Percentiles rank a stretch among this genome's conserved stretches.
These are phyloP conservation scores for Camelina laxa DNA, from an alignment of 345 rosid genomes.

Conservation along the genomic window DNA sequence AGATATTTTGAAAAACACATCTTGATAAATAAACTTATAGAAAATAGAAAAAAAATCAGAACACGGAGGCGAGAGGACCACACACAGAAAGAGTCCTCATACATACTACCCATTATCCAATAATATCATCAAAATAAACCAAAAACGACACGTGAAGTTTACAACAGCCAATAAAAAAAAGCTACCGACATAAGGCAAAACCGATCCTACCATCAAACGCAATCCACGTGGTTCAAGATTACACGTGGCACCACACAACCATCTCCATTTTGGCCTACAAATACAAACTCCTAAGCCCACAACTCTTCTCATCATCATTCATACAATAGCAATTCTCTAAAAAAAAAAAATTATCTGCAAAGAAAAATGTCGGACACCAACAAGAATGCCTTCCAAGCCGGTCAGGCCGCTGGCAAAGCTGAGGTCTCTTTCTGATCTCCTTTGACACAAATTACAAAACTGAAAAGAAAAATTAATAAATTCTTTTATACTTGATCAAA, in stretches of 20 bases:
- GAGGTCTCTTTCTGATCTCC: constrained; percentile 48
- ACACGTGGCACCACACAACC: constrained; percentile 22
- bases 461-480: neutral
- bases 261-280: constrained; percentile 28
- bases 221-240: constrained; percentile 19
- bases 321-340: neutral
- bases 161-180: constrained; percentile 1
- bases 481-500: too few relatives aligned
- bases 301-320: neutral
- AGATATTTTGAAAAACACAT: constrained; percentile 3
- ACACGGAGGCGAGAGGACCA: constrained; percentile 25
- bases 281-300: neutral
- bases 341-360: neutral
- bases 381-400: constrained; percentile 55
- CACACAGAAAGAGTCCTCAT: neutral
- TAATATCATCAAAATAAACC: too few relatives aligned
- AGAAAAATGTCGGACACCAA: constrained; percentile 49
- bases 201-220: neutral
- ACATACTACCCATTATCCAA: neutral
- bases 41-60: neutral
- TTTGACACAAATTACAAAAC: neutral
- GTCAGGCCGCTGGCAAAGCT: constrained; percentile 58
- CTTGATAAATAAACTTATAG: neutral
- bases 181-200: constrained; percentile 46
- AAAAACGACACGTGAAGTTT: constrained; percentile 2